Evolutionary conservation across 2,329 filamentous ascomycete species (phyloP).

Genomic region (Fusarium sp.): DNA sequence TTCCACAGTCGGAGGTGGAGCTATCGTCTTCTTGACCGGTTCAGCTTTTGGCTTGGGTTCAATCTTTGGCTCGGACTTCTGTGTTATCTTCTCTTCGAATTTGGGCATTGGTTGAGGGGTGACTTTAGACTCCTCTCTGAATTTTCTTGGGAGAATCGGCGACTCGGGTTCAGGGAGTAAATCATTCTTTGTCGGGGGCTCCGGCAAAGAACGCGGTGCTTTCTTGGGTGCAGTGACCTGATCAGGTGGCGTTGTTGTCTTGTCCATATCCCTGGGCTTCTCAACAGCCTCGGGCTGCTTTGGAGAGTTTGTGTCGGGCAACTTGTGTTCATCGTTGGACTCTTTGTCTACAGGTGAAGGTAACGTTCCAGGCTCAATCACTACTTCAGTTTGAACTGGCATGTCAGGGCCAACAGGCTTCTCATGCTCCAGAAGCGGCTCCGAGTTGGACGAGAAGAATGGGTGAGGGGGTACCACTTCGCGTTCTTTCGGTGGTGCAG

Average conservation of each 20-base stretch:
- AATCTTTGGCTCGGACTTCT: neutral
- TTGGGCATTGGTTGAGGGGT: neutral
- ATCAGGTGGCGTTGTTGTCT: neutral
- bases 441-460: conserved; percentile 5
- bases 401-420: neutral
- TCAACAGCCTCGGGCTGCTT: neutral
- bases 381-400: neutral
- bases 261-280: neutral
- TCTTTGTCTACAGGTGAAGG: neutral
- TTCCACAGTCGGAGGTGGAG: conserved; percentile 3
- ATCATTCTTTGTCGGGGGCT: neutral
- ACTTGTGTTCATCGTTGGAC: neutral
- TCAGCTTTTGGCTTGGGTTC: neutral
- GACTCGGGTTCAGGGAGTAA: neutral
- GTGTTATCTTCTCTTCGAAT: neutral
- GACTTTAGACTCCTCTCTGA: neutral
- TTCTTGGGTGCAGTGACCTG: neutral
- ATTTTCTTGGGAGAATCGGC: neutral
- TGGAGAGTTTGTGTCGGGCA: neutral
- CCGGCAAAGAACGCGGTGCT: neutral
- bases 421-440: neutral
- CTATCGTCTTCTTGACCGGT: neutral
- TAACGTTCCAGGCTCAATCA: neutral
- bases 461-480: conserved; percentile 7
- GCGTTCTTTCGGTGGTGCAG: conserved; percentile 5